Conservation (phyloP, 106 monocot genomes). For the Chionographis japonica region DNA sequence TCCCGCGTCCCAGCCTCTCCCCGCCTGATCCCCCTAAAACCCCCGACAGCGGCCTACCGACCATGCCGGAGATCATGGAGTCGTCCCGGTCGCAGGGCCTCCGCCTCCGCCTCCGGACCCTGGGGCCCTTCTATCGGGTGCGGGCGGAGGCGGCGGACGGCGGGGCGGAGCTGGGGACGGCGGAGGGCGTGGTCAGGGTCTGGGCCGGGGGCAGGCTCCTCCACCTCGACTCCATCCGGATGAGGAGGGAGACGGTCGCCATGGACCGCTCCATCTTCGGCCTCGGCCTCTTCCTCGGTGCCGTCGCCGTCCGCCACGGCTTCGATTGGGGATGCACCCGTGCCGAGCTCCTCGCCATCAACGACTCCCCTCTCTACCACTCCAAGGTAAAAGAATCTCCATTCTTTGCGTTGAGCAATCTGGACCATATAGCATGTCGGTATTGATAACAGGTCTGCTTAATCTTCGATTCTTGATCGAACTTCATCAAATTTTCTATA, state of each 20-base stretch:
- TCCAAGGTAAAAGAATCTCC: constrained; percentile 27
- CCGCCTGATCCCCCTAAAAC: background rate
- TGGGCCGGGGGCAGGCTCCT: constrained; percentile 45
- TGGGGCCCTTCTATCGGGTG: constrained; percentile 64
- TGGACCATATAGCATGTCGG: too few relatives aligned
- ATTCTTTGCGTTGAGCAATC: background rate
- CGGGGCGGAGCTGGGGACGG: constrained; percentile 41
- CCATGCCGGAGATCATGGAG: constrained; percentile 59
- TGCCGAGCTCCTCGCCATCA: constrained; percentile 64
- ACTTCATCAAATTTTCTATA: too few relatives aligned
- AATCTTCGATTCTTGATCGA: background rate
- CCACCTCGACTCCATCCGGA: constrained; percentile 62
- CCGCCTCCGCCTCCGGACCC: constrained; percentile 24
- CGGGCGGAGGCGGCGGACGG: constrained; percentile 2
- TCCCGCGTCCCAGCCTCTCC: background rate
- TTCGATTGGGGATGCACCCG: constrained; percentile 48
- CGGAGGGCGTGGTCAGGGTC: constrained; percentile 44
- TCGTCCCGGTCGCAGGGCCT: constrained; percentile 47
- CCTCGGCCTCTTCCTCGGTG: constrained; percentile 56
- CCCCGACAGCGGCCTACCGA: constrained; percentile 16
- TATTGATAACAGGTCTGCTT: background rate
- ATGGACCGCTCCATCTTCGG: constrained; percentile 63
- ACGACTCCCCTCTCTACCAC: constrained; percentile 59
- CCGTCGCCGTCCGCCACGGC: constrained; percentile 53
- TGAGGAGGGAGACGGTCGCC: constrained; percentile 41